These are phyloP conservation scores for Prunus mira DNA, from an alignment of 306 rosid genomes.

Conservation along the genomic window DNA sequence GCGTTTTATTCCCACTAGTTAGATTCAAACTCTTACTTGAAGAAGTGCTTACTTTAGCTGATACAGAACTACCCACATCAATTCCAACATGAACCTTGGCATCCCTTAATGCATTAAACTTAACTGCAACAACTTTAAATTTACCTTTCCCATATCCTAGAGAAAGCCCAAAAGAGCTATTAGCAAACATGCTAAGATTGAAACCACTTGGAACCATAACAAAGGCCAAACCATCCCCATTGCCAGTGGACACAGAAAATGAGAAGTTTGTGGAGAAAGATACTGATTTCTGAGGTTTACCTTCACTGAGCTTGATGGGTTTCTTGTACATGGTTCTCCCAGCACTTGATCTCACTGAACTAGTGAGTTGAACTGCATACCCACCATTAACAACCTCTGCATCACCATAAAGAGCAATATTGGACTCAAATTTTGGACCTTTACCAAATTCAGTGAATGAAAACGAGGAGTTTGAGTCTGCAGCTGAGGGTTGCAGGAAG, in stretches of 20 bases:
- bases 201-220: constrained; percentile 58
- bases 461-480: constrained; percentile 46
- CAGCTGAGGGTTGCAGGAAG: constrained; percentile 42
- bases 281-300: constrained; percentile 47
- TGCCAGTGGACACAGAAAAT: constrained; percentile 48
- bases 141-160: constrained; percentile 33
- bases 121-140: constrained; percentile 35
- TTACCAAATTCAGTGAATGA: constrained; percentile 54
- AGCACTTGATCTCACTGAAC: constrained; percentile 35
- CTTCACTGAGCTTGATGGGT: constrained; percentile 61
- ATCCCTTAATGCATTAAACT: constrained; percentile 43
- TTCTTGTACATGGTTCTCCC: constrained; percentile 62
- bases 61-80: constrained; percentile 48
- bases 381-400: constrained; percentile 58
- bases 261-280: constrained; percentile 75
- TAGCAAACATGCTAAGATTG: constrained; percentile 41
- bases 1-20: constrained; percentile 37
- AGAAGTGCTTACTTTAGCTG: constrained; percentile 38
- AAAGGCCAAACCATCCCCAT: constrained; percentile 67
- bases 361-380: constrained; percentile 54
- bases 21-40: constrained; percentile 37
- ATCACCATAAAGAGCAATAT: constrained; percentile 58
- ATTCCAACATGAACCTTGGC: constrained; percentile 45
- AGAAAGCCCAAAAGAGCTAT: constrained; percentile 46
- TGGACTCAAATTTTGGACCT: constrained; percentile 51